Conservation (phyloP, 108 stramenopile genomes). For the Discostella stelligeroides region DNA sequence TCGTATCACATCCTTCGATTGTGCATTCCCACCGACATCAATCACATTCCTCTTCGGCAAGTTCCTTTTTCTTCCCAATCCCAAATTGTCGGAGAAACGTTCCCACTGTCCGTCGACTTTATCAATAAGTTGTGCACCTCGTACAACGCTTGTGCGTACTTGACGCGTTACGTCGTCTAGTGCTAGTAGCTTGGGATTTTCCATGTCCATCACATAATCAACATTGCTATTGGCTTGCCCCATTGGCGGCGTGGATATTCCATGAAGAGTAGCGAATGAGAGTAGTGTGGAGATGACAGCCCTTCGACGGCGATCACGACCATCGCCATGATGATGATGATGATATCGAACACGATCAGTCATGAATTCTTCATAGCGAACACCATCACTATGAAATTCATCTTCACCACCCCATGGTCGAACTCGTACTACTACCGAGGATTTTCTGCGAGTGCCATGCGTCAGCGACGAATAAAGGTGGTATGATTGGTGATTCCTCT, state of each 20-base stretch:
- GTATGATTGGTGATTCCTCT: too few species aligned
- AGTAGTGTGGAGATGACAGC: not conserved
- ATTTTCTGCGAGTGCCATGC: too few species aligned
- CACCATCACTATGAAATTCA: not conserved
- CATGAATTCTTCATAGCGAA: not conserved
- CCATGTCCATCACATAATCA: too few species aligned
- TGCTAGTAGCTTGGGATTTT: not conserved
- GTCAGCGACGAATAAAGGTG: too few species aligned
- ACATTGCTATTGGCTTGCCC: not conserved
- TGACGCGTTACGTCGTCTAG: conserved; percentile 28
- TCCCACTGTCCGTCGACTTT: conserved; percentile 80
- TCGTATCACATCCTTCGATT: not conserved
- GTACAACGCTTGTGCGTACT: conserved; percentile 60
- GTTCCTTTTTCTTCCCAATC: conserved; percentile 58
- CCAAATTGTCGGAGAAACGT: conserved; percentile 69
- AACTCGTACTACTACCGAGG: too few species aligned
- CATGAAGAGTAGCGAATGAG: not conserved
- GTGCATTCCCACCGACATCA: conserved; percentile 15
- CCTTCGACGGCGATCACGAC: not conserved
- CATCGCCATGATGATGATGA: not conserved
- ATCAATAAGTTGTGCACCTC: conserved; percentile 82
- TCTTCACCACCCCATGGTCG: not conserved
- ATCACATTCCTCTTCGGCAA: conserved; percentile 27
- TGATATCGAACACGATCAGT: not conserved
- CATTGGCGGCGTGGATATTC: not conserved